Evolutionary conservation across 805 yeast genomes (phyloP), one percentile per base, ranked within the genome.

Genomic region (Sugiyamaella marilandica): DNA sequence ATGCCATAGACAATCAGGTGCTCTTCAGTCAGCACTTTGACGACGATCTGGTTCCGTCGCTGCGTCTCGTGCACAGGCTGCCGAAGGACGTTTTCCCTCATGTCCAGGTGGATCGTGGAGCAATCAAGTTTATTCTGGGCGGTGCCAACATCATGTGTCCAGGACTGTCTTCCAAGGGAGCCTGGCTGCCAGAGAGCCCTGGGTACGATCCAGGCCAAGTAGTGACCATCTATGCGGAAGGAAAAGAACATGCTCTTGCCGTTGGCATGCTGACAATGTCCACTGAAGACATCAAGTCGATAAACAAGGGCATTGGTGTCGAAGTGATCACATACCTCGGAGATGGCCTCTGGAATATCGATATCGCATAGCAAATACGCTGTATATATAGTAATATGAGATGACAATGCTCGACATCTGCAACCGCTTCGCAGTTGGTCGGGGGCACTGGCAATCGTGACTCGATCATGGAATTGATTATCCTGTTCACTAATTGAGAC

Each of bases 101-200:
- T 34, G 95, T 91, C 43, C 87, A 83, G 65, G 97, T 92, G 10
- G 98, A 91, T 64, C 79, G 97, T 66, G 98, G 98, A 53, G 98
- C 98, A 49, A 91, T 91, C 67, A 91, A 91, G 70, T 91, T 91
- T 65, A 94, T 91, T 24, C 73, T 91, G n/a, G 85, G 95, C 2
- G 98, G 97, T 52, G 97, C 97, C 29, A 91, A 91, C 65, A 87
- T 91, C 64, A 91, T 91, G 98, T 91, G 97, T 70, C 96, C 96
- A 2, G 97, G 97, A 16, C 76, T 89, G 58, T 89, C 96, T 0
- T 65, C 94, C 16, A 77, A 84, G 1, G 96, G 97, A 41, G 97
- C 95, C 18, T 70, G 72, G 50, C 73, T 90, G 55, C 96, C 97
- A 18, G 91, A 83, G 21, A 84, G 84, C 31, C 80, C 84, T 36